These are phyloP conservation scores for Mortierella sp. DNA, from an alignment of 371 early-diverging fungal species.

Conservation along the genomic window DNA sequence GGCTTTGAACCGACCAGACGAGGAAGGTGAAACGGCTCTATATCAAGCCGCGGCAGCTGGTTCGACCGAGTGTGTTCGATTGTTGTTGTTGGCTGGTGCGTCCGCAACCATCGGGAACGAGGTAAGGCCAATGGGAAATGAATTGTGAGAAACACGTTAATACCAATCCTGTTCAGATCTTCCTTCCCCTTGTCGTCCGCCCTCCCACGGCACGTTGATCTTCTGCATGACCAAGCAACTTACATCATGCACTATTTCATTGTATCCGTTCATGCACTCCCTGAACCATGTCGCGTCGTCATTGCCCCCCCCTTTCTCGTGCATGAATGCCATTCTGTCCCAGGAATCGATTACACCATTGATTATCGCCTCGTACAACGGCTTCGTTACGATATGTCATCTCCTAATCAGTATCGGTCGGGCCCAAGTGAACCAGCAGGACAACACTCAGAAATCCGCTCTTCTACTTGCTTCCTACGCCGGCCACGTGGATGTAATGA, in stretches of 20 bases:
- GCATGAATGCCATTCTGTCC: constrained; percentile 3
- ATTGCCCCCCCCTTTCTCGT: background rate
- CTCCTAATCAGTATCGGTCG: constrained; percentile 44
- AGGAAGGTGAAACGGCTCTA: constrained; percentile 57
- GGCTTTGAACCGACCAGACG: constrained; percentile 28
- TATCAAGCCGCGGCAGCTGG: constrained; percentile 57
- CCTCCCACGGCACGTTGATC: constrained; percentile 8
- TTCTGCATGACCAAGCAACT: constrained; percentile 15
- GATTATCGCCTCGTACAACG: constrained; percentile 58
- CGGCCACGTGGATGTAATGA: constrained; percentile 49
- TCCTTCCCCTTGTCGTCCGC: background rate
- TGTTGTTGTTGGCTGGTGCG: constrained; percentile 53
- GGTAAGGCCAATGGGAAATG: constrained; percentile 32
- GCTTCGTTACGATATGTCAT: constrained; percentile 51
- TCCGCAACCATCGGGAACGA: constrained; percentile 51
- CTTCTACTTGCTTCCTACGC: constrained; percentile 53
- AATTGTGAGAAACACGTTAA: constrained; percentile 11
- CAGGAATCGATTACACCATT: constrained; percentile 55
- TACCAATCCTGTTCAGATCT: background rate
- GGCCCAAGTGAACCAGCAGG: constrained; percentile 54
- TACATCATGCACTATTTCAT: background rate
- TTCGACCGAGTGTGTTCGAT: constrained; percentile 43
- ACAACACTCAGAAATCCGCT: constrained; percentile 55
- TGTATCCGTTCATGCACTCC: background rate
- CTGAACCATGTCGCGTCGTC: background rate